Evolutionary conservation across 23 red algal species (phyloP), one percentile per base, ranked within the genome.

Genomic region (Rhodosorus marinus): DNA sequence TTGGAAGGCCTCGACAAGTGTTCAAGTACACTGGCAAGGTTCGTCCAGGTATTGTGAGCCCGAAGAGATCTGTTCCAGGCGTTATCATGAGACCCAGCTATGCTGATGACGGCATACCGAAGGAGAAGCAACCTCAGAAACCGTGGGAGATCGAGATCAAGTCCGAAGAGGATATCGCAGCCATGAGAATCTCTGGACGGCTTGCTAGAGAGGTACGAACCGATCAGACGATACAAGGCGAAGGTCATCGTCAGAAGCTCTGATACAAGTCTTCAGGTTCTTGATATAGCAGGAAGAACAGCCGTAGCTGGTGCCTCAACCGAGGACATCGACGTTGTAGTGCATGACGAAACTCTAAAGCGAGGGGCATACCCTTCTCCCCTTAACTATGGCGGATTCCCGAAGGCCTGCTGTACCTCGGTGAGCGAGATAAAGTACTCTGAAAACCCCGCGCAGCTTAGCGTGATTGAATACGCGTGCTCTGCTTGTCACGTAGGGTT

Each of bases 371-470:
- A 98, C 46, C 90, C 90, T 17, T 85, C 78, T 22, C 90, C 90
- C 5, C 72, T 98, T 1, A 78, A 84, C 23, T 98, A 98, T 49
- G 68, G 77, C 30, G 60, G 64, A 4, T 98, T 85, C 52, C 90
- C 90, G 41, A 98, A 98, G 57, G 69, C 64, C 11, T 84, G 77
- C 55, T 98, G 90, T 34, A 98, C 90, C 5, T 98, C 90, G 1
- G 72, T 93, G 3, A 93, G n/a, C n/a, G n/a, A n/a, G n/a, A n/a
- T n/a, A n/a, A n/a, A n/a, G n/a, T n/a, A n/a, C n/a, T n/a, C n/a
- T n/a, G n/a, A n/a, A n/a, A n/a, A n/a, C n/a, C n/a, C n/a, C n/a
- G n/a, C n/a, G n/a, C n/a, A n/a, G n/a, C n/a, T n/a, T n/a, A n/a
- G n/a, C n/a, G n/a, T n/a, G n/a, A n/a, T n/a, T n/a, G n/a, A n/a